Percentiles rank a stretch among this genome's conserved stretches.
These are phyloP conservation scores for Agroathelia rolfsii DNA, from an alignment of 1,284 basidiomycete species.

Conservation along the genomic window DNA sequence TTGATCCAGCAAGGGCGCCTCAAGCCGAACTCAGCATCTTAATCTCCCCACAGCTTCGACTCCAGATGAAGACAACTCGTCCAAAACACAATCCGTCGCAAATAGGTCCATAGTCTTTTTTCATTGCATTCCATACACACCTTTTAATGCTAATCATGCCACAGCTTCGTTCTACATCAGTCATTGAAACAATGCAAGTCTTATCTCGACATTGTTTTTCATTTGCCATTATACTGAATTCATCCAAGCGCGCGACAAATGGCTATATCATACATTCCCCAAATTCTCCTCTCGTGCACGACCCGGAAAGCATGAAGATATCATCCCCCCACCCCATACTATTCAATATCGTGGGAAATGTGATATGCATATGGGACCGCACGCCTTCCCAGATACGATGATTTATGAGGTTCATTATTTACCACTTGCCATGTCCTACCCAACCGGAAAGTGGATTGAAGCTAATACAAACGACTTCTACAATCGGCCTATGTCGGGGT, in stretches of 20 bases:
- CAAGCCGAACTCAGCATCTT: too few relatives aligned
- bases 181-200: slow-evolving; percentile 60
- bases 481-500: too few relatives aligned
- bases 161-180: slow-evolving; percentile 45
- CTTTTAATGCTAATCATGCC: slow-evolving; percentile 11
- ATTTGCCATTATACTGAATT: slow-evolving; percentile 6
- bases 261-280: slow-evolving; percentile 58
- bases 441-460: slow-evolving; percentile 14
- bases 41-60: too few relatives aligned
- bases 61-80: slow-evolving; percentile 20
- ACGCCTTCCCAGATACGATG: slow-evolving; percentile 51
- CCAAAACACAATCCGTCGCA: slow-evolving; percentile 32
- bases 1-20: too few relatives aligned
- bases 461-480: slow-evolving; percentile 11
- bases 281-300: slow-evolving; percentile 57
- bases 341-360: slow-evolving; percentile 54
- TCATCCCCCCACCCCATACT: slow-evolving; percentile 51
- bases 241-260: slow-evolving; percentile 52
- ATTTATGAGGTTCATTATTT: slow-evolving; percentile 60
- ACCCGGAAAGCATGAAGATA: slow-evolving; percentile 38
- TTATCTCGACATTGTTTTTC: not conserved
- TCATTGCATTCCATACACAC: not conserved
- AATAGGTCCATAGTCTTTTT: slow-evolving; percentile 39
- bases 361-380: slow-evolving; percentile 62
- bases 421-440: slow-evolving; percentile 10